Evolutionary conservation across 495 filamentous ascomycete genomes (phyloP), one percentile per base, ranked within the genome.

Genomic region (Hypoxylon rickii): DNA sequence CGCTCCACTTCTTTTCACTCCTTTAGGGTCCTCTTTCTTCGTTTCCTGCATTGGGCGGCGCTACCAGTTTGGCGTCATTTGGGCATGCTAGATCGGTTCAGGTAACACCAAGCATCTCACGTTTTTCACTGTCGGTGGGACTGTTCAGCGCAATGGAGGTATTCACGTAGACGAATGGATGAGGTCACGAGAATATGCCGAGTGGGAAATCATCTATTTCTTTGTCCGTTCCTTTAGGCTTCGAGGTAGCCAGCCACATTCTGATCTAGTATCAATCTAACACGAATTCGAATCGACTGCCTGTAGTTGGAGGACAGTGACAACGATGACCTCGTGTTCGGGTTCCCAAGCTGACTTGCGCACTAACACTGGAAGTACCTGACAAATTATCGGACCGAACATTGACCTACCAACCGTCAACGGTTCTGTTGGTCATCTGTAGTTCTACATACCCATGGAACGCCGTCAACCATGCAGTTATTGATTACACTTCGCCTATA

Each of bases 381-480:
- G 38, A 38, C 16, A 42, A 39, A 39, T 26, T 33, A 44, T 38
- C 33, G 49, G 53, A 58, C 49, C 59, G 13, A 43, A 41, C 22
- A 21, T 42, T 41, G 26, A 55, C 40, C 54, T 63, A 44, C 49
- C 39, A 44, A 37, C 47, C 53, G 50, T 56, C 56, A 64, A 58
- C 50, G 46, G 40, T 54, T 58, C 34, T 33, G 54, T 42, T 54
- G 44, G 46, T 42, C 32, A 44, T 29, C 46, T 37, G 50, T 59
- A 64, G 61, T 59, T 66, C 39, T 55, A 68, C 63, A 68, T 57
- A 59, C 45, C 62, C 63, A 40, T 58, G 38, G 49, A 66, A 68
- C 65, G 65, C 65, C 65, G 32, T 61, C 39, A 46, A 46, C 51
- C 43, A 65, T 63, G 55, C 43, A 68, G 57, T 44, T 68, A 65